These are phyloP conservation scores for Conticribra guillardii DNA, from an alignment of 108 stramenopile species.

Conservation along the genomic window DNA sequence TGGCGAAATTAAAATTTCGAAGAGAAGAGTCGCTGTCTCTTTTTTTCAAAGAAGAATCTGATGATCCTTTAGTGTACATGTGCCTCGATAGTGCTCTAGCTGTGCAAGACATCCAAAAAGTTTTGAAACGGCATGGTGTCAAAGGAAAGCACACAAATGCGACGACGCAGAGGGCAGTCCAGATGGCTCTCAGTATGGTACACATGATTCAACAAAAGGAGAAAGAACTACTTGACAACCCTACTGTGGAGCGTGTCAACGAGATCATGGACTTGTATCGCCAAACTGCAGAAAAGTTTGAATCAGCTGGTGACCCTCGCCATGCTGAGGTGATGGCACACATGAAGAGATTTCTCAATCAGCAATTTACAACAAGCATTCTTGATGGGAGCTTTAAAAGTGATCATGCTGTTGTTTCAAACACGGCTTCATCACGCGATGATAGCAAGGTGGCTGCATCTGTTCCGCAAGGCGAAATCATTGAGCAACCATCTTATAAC, in stretches of 20 bases:
- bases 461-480: constrained; percentile 71
- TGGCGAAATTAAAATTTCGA: constrained; percentile 88
- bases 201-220: constrained; percentile 89
- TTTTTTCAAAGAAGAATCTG: constrained; percentile 86
- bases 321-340: constrained; percentile 86
- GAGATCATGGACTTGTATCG: constrained; percentile 94
- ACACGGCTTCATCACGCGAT: constrained; percentile 6
- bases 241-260: constrained; percentile 78
- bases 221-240: constrained; percentile 71
- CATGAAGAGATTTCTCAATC: constrained; percentile 86
- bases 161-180: constrained; percentile 75
- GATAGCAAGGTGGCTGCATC: constrained; percentile 25
- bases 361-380: constrained; percentile 80
- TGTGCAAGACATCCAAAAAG: constrained; percentile 87
- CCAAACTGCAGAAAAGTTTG: constrained; percentile 90
- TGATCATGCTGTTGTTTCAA: constrained; percentile 19
- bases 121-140: constrained; percentile 86
- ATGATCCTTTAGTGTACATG: constrained; percentile 92
- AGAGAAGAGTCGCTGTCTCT: constrained; percentile 86
- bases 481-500: constrained; percentile 54
- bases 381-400: constrained; percentile 76
- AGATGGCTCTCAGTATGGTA: constrained; percentile 83
- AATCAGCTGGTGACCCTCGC: constrained; percentile 83
- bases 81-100: constrained; percentile 83
- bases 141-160: constrained; percentile 93